A percentile compares a stretch with the other conserved stretches of the same genome.
phyloP scores from a whole-genome alignment of 495 filamentous ascomycete genomes.

The Tetracladium setigerum region DNA sequence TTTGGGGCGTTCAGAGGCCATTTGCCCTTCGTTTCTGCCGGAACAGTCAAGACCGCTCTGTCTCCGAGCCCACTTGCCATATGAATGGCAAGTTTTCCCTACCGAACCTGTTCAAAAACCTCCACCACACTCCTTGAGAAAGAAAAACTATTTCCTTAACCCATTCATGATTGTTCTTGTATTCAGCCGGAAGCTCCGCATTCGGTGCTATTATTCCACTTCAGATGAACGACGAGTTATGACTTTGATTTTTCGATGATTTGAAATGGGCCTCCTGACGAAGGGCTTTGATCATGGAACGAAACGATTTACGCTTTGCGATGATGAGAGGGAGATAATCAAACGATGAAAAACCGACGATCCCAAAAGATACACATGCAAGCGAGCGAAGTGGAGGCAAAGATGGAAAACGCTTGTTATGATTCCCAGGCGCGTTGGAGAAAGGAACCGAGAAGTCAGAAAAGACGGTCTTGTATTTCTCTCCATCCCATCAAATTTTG shows the following conservation, averaged over 20 bases:
- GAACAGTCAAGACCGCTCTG: constrained; percentile 1
- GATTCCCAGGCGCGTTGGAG: constrained; percentile 14
- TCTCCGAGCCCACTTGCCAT: constrained; percentile 9
- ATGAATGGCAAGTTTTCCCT: constrained; percentile 8
- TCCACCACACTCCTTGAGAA: constrained; percentile 19
- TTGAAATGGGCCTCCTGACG: constrained; percentile 12
- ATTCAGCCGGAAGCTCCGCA: constrained; percentile 13
- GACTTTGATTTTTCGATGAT: constrained; percentile 18
- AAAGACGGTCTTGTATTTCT: too few species aligned
- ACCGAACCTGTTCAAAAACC: constrained; percentile 17
- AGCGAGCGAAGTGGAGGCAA: constrained; percentile 4
- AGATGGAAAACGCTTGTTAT: constrained; percentile 17
- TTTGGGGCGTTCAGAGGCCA: constrained; percentile 3
- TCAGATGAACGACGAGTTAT: constrained; percentile 22
- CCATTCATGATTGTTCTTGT: constrained; percentile 19
- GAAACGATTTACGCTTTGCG: constrained; percentile 21
- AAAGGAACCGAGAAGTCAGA: neutral
- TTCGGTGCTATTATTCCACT: constrained; percentile 20
- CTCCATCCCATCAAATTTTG: too few species aligned
- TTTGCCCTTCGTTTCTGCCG: constrained; percentile 14
- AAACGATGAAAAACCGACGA: constrained; percentile 4
- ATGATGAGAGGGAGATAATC: constrained; percentile 11
- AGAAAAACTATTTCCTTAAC: constrained; percentile 17
- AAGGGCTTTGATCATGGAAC: neutral
- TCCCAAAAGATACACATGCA: constrained; percentile 15